Evolutionary conservation across 2,329 filamentous ascomycete genomes (phyloP).

Genomic region (Cladosporium sp.): DNA sequence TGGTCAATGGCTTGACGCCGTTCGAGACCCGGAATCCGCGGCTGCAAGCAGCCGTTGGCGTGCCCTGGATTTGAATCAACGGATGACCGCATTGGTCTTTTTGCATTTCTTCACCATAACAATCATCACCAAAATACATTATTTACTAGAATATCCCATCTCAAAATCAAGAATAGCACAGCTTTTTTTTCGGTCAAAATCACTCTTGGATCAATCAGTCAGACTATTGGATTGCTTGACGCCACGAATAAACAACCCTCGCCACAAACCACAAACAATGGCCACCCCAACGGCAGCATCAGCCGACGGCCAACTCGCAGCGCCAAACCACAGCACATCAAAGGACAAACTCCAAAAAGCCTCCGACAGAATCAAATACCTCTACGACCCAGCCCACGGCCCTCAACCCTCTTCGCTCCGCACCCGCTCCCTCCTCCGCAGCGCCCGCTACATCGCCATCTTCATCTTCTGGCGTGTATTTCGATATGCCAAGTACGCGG

Average conservation of each 20-base stretch:
- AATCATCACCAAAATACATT: too few relatives aligned
- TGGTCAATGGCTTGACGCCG: neutral
- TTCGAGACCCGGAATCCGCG: neutral
- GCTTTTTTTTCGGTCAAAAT: too few relatives aligned
- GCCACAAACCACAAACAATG: neutral
- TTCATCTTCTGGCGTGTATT: constrained; percentile 42
- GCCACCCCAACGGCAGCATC: neutral
- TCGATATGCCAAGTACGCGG: constrained; percentile 42
- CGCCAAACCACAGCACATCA: neutral
- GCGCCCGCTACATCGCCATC: constrained; percentile 34
- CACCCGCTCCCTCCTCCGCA: constrained; percentile 37
- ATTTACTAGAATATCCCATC: too few relatives aligned
- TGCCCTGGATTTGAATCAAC: neutral
- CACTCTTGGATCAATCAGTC: too few relatives aligned
- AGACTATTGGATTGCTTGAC: too few relatives aligned
- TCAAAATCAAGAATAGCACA: too few relatives aligned
- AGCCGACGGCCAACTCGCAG: neutral
- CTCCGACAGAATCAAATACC: constrained; percentile 32
- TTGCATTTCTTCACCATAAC: too few relatives aligned
- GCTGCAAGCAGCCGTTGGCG: neutral
- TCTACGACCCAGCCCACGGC: constrained; percentile 32
- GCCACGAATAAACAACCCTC: neutral
- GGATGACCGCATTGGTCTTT: neutral
- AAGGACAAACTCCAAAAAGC: constrained; percentile 16
- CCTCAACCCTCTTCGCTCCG: constrained; percentile 32